phyloP scores from a whole-genome alignment of 768 basidiomycete genomes.

The Hericium rajendrae region DNA sequence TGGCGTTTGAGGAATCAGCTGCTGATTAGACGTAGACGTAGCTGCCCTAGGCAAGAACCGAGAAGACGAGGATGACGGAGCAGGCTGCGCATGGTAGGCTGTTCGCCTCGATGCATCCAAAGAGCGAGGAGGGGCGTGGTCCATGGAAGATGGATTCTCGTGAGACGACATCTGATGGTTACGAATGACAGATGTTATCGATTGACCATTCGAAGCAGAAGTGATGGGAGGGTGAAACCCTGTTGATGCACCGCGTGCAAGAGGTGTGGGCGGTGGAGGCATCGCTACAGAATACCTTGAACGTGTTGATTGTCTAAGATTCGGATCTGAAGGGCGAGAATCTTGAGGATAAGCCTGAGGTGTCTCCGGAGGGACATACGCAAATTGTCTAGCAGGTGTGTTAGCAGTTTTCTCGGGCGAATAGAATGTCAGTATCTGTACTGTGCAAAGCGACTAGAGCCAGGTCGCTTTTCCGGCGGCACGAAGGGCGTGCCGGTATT shows the following conservation, averaged over 20 bases:
- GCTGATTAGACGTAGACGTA: not conserved
- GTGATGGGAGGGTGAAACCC: not conserved
- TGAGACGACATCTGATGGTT: constrained; percentile 7
- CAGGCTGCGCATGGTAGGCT: not conserved
- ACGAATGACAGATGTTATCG: not conserved
- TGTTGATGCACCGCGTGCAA: not conserved
- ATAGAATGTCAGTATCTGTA: constrained; percentile 19
- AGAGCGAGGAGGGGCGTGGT: constrained; percentile 13
- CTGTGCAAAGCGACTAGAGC: constrained; percentile 43
- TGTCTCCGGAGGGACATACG: constrained; percentile 44
- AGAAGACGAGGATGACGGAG: not conserved
- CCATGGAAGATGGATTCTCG: constrained; percentile 21
- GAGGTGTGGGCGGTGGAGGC: constrained; percentile 47
- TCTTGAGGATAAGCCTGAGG: constrained; percentile 29
- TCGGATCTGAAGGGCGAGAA: constrained; percentile 14
- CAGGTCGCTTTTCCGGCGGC: constrained; percentile 29
- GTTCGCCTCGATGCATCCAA: not conserved
- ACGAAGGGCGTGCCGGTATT: not conserved
- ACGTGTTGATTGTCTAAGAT: constrained; percentile 3
- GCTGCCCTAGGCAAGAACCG: not conserved
- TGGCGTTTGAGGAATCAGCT: constrained; percentile 12
- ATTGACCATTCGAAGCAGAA: not conserved
- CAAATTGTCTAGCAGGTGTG: constrained; percentile 44
- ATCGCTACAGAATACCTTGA: constrained; percentile 24
- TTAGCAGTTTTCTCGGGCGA: not conserved